Evolutionary conservation across 257 asterid species (phyloP).

Genomic region (Buddleja alternifolia): DNA sequence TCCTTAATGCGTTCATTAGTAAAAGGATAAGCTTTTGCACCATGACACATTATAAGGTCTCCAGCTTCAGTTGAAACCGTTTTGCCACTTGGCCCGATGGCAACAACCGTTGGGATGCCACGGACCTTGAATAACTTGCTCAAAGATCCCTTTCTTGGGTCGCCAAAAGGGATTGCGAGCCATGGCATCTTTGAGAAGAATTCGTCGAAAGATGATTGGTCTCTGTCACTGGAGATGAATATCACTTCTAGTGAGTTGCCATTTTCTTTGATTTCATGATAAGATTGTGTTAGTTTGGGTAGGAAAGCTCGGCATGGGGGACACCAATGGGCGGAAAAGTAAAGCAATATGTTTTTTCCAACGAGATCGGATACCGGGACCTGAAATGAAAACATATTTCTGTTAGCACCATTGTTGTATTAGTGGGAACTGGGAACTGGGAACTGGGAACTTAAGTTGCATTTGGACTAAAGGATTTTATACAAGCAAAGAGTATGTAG

Average conservation of each 20-base stretch:
- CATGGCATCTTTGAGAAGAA: constrained; percentile 80
- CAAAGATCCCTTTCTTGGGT: constrained; percentile 52
- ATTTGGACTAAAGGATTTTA: no score
- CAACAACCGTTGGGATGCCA: constrained; percentile 80
- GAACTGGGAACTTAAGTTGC: no score
- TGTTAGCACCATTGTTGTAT: not conserved
- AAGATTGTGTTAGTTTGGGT: constrained; percentile 58
- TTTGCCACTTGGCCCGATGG: constrained; percentile 71
- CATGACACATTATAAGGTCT: constrained; percentile 52
- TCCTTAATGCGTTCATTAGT: constrained; percentile 70
- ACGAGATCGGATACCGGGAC: constrained; percentile 68
- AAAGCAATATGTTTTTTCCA: constrained; percentile 70
- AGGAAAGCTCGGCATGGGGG: constrained; percentile 89
- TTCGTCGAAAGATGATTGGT: constrained; percentile 61
- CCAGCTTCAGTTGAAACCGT: constrained; percentile 67
- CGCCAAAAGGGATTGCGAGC: constrained; percentile 79
- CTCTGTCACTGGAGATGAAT: constrained; percentile 77
- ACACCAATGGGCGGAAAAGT: constrained; percentile 83
- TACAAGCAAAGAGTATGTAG: no score
- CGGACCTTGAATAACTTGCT: constrained; percentile 56
- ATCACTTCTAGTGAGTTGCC: constrained; percentile 54
- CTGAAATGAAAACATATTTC: constrained; percentile 37
- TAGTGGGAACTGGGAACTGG: no score
- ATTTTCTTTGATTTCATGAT: constrained; percentile 54
- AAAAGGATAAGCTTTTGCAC: constrained; percentile 81